Evolutionary conservation across 345 rosid species (phyloP).

Genomic region (Euphorbia peplus): DNA sequence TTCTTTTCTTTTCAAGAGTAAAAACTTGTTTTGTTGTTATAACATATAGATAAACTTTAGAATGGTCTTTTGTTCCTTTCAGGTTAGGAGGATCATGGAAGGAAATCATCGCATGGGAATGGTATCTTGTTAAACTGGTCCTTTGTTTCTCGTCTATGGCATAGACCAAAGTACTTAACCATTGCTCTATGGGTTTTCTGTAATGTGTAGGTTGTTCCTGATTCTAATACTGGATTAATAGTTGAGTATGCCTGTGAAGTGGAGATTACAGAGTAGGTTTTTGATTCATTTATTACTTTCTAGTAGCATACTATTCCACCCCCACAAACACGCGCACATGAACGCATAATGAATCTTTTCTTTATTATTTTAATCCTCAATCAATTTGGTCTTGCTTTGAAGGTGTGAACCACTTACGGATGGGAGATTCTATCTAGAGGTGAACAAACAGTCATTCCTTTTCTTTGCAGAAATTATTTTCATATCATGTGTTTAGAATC

Average conservation of each 20-base stretch:
- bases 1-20: neutral
- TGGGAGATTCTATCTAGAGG: constrained; percentile 88
- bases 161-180: constrained; percentile 4
- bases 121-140: constrained; percentile 40
- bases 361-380: neutral
- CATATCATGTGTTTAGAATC: neutral
- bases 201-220: constrained; percentile 62
- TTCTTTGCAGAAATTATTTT: neutral
- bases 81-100: constrained; percentile 97
- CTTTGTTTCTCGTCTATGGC: constrained; percentile 16
- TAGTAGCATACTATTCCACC: neutral
- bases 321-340: neutral
- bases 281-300: constrained; percentile 2
- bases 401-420: constrained; percentile 97
- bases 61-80: constrained; percentile 7
- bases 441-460: constrained; percentile 19
- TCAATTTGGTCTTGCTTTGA: constrained; percentile 3
- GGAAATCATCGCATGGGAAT: constrained; percentile 98
- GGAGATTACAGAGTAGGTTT: constrained; percentile 90
- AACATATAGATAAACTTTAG: neutral
- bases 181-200: neutral
- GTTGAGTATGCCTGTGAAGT: constrained; percentile 95
- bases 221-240: constrained; percentile 59
- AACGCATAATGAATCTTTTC: neutral
- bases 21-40: neutral